A percentile compares a stretch with the other conserved stretches of the same genome.
These are phyloP conservation scores for Exophiala dermatitidis DNA, from an alignment of 2,329 filamentous ascomycete genomes.

Conservation along the genomic window DNA sequence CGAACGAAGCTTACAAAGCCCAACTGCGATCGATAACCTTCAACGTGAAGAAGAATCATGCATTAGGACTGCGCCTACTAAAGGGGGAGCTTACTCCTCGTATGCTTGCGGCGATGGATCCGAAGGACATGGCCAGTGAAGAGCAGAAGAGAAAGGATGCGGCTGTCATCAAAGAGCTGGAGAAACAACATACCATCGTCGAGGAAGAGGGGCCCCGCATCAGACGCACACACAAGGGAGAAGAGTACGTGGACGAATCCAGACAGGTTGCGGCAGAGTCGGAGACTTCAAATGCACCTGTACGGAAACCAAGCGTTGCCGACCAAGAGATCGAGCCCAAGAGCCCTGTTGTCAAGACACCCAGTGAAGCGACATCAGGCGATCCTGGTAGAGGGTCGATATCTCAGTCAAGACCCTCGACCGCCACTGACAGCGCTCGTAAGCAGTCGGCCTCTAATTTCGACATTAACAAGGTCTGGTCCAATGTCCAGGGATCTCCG, in stretches of 20 bases:
- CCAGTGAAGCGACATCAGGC: constrained; percentile 2
- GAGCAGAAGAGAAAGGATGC: constrained; percentile 64
- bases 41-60: constrained; percentile 83
- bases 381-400: constrained; percentile 6
- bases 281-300: constrained; percentile 41
- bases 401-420: constrained; percentile 30
- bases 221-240: constrained; percentile 87
- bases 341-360: constrained; percentile 26
- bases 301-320: constrained; percentile 30
- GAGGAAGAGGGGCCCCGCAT: constrained; percentile 65
- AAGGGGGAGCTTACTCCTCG: constrained; percentile 62
- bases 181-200: constrained; percentile 66
- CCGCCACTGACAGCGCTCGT: constrained; percentile 40
- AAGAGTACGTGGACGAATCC: constrained; percentile 79
- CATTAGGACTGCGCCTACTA: constrained; percentile 70
- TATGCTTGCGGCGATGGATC: constrained; percentile 78
- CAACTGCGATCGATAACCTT: constrained; percentile 71
- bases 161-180: constrained; percentile 50
- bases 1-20: constrained; percentile 49
- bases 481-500: constrained; percentile 54
- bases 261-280: constrained; percentile 43
- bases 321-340: constrained; percentile 33
- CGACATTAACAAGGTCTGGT: constrained; percentile 80
- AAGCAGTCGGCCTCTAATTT: constrained; percentile 56
- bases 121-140: constrained; percentile 84